Conservation (phyloP, 768 basidiomycete species). For the Tricholoma terreum region DNA sequence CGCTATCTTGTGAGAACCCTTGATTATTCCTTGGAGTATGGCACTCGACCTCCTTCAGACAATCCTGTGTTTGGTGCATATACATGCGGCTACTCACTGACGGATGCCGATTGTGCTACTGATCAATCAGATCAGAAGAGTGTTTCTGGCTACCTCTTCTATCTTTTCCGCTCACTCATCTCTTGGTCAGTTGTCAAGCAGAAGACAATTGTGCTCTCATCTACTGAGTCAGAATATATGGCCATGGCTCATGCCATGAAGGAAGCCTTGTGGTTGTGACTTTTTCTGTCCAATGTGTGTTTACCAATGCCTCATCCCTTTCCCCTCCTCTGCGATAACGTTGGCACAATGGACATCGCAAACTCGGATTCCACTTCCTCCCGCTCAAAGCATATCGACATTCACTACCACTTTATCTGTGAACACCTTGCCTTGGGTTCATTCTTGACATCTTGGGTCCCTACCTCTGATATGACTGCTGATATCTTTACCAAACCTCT, state of each 20-base stretch:
- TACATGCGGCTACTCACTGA: conserved; percentile 12
- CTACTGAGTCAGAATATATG: too few species aligned
- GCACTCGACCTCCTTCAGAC: neutral
- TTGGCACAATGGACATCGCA: too few species aligned
- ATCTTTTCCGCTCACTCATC: conserved; percentile 24
- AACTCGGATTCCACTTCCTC: too few species aligned
- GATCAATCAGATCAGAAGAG: conserved; percentile 24
- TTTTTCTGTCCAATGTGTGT: conserved; percentile 14
- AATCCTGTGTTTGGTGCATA: too few species aligned
- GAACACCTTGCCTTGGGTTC: conserved; percentile 16
- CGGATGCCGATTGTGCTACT: too few species aligned
- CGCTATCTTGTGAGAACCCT: conserved; percentile 30
- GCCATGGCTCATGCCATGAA: too few species aligned
- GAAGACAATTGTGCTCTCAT: too few species aligned
- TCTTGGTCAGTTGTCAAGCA: conserved; percentile 32
- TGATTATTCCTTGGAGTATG: conserved; percentile 18
- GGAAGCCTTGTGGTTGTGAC: too few species aligned
- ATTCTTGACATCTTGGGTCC: conserved; percentile 18
- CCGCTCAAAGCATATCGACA: too few species aligned
- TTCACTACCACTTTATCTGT: too few species aligned
- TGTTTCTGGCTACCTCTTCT: conserved; percentile 32
- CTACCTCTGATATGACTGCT: too few species aligned
- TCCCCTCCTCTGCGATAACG: conserved; percentile 22
- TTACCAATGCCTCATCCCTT: conserved; percentile 11
- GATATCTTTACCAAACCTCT: too few species aligned